Evolutionary conservation across 106 monocot genomes (phyloP).

Genomic region (Dioscorea zingiberensis): DNA sequence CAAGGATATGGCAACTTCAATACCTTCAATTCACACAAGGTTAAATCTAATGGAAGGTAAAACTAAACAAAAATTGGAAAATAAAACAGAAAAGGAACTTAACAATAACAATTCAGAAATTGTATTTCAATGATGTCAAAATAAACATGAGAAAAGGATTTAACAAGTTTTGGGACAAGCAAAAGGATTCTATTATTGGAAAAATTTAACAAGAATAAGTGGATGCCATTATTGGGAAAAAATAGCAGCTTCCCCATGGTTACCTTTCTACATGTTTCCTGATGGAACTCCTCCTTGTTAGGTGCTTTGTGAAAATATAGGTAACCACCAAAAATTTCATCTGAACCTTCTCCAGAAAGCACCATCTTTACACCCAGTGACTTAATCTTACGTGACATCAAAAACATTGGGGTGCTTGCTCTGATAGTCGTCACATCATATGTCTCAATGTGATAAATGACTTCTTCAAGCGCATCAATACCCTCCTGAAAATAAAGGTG

Average conservation of each 20-base stretch:
- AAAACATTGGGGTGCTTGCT: constrained; percentile 46
- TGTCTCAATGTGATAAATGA: constrained; percentile 43
- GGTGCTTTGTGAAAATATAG: constrained; percentile 47
- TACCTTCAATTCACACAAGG: no score
- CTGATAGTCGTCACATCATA: constrained; percentile 43
- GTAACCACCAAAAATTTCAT: constrained; percentile 45
- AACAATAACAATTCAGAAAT: not conserved
- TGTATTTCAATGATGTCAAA: not conserved
- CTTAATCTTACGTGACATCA: constrained; percentile 49
- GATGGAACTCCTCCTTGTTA: constrained; percentile 39
- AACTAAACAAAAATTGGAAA: no score
- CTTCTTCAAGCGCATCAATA: constrained; percentile 31
- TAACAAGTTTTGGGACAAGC: not conserved
- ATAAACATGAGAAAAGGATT: not conserved
- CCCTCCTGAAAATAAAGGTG: constrained; percentile 7
- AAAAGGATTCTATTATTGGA: not conserved
- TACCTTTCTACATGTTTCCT: constrained; percentile 47
- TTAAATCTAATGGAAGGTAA: no score
- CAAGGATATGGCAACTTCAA: no score
- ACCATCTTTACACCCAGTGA: constrained; percentile 49
- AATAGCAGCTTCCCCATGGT: not conserved
- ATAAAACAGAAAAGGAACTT: no score
- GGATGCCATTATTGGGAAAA: not conserved
- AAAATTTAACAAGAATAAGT: not conserved
- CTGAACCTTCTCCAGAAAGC: constrained; percentile 46